Percentiles rank a stretch among this genome's conserved stretches.
Evolutionary conservation across 139 green algal species (phyloP).

Genomic region (Chlamydomonas eustigma): DNA sequence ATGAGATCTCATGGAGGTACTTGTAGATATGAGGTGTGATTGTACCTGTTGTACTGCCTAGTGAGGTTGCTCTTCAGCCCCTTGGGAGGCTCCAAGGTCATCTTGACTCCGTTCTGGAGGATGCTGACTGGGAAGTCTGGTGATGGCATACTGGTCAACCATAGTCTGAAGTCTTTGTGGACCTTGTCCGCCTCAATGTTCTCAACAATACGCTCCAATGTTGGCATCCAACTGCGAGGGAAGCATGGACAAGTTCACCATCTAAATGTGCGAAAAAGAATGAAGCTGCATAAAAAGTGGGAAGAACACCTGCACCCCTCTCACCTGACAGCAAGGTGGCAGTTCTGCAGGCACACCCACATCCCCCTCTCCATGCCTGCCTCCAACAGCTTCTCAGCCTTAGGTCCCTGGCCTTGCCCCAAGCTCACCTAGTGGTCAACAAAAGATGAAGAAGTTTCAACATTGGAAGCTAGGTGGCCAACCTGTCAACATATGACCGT

Average conservation of each 20-base stretch:
- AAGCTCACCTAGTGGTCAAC: constrained; percentile 42
- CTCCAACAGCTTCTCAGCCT: constrained; percentile 70
- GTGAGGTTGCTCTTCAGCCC: constrained; percentile 70
- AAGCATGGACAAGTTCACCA: constrained; percentile 65
- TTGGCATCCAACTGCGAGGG: constrained; percentile 74
- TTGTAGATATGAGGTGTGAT: too few relatives aligned
- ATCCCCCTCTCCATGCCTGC: constrained; percentile 51
- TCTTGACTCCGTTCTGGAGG: constrained; percentile 76
- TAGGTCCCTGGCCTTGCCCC: constrained; percentile 78
- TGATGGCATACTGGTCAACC: constrained; percentile 72
- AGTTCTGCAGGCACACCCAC: constrained; percentile 59
- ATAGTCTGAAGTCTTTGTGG: constrained; percentile 76
- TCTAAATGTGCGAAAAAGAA: too few relatives aligned
- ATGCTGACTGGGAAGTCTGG: constrained; percentile 70
- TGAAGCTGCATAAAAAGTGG: too few relatives aligned
- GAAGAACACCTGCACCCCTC: too few relatives aligned
- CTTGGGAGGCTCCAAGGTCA: constrained; percentile 81
- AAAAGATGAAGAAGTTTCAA: too few relatives aligned
- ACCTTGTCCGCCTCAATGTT: constrained; percentile 53
- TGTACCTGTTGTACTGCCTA: constrained; percentile 47
- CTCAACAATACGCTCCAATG: constrained; percentile 73
- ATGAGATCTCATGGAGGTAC: too few relatives aligned
- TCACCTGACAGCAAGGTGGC: constrained; percentile 2
- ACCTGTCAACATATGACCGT: too few relatives aligned
- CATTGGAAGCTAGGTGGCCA: too few relatives aligned